phyloP scores from a whole-genome alignment of 805 yeast species.

The Komagataella phaffii region DNA sequence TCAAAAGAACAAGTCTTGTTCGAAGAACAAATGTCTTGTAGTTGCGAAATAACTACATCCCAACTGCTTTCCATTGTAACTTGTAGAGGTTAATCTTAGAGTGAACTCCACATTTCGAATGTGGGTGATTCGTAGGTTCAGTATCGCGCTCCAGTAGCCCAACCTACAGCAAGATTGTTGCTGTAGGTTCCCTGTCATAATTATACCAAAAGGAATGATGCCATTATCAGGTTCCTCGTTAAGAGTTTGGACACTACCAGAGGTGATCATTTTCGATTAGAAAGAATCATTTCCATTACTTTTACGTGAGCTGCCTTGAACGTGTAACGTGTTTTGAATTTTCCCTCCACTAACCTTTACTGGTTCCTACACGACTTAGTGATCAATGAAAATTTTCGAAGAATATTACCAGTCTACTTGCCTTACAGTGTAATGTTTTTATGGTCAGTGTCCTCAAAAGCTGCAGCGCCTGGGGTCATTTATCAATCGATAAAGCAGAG shows the following conservation, averaged over 20 bases:
- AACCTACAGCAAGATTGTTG: too few species aligned
- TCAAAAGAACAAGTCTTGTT: slow-evolving; percentile 44
- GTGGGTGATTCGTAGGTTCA: not conserved
- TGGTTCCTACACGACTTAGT: not conserved
- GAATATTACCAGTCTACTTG: not conserved
- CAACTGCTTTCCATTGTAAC: slow-evolving; percentile 44
- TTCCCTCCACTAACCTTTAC: not conserved
- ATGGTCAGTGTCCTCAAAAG: not conserved
- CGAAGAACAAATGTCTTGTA: slow-evolving; percentile 55
- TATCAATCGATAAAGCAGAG: not conserved
- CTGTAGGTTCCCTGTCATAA: too few species aligned
- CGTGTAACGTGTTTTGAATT: not conserved
- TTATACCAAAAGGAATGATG: not conserved
- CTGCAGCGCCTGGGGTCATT: not conserved
- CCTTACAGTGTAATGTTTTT: not conserved
- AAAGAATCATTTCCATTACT: not conserved
- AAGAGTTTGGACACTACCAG: not conserved
- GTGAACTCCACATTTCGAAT: not conserved
- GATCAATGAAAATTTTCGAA: too few species aligned
- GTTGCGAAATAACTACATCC: slow-evolving; percentile 52
- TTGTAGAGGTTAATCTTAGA: not conserved
- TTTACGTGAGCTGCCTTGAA: not conserved
- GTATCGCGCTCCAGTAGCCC: not conserved
- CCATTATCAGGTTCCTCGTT: not conserved
- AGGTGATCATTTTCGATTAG: not conserved